Evolutionary conservation across 2,329 filamentous ascomycete genomes (phyloP).

Genomic region (Boeremia exigua): DNA sequence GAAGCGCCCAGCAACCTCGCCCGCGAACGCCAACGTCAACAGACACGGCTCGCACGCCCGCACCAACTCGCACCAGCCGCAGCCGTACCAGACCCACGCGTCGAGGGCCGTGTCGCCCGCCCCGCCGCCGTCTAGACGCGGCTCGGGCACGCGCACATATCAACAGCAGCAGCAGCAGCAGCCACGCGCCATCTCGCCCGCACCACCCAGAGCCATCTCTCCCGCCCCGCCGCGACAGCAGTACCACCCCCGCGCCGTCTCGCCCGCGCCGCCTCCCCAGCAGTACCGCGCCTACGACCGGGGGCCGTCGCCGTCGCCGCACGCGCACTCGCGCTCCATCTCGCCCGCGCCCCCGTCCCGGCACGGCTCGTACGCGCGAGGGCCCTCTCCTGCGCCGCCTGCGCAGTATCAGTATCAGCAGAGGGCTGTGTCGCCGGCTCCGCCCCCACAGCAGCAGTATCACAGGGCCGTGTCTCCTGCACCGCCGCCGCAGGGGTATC

Average conservation of each 20-base stretch:
- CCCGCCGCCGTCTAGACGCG: conserved; percentile 29
- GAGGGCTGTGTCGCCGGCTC: conserved; percentile 27
- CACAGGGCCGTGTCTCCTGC: too few species aligned
- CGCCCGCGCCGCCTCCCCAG: conserved; percentile 32
- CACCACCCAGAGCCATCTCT: conserved; percentile 27
- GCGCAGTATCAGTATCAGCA: conserved; percentile 27
- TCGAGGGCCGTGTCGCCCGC: conserved; percentile 32
- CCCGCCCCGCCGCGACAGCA: conserved; percentile 30
- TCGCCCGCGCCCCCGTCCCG: conserved; percentile 35
- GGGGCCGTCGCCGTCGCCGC: conserved; percentile 18
- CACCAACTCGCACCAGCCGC: conserved; percentile 38
- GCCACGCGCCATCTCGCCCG: conserved; percentile 27
- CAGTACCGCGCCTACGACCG: conserved; percentile 32
- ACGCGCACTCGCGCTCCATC: conserved; percentile 13
- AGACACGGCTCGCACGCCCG: conserved; percentile 32
- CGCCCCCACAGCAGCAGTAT: conserved; percentile 26
- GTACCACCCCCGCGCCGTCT: conserved; percentile 31
- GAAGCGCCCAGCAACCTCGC: conserved; percentile 47
- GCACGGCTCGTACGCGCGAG: conserved; percentile 9
- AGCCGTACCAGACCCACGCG: conserved; percentile 20
- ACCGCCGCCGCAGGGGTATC: conserved; percentile 21
- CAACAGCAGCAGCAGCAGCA: conserved; percentile 31
- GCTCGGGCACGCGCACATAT: conserved; percentile 10
- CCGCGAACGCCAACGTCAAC: conserved; percentile 44
- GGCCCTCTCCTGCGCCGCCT: conserved; percentile 36